A percentile compares a stretch with the other conserved stretches of the same genome.
Evolutionary conservation across 108 stramenopile species (phyloP).

Genomic region (Cyclostephanos tholiformis): DNA sequence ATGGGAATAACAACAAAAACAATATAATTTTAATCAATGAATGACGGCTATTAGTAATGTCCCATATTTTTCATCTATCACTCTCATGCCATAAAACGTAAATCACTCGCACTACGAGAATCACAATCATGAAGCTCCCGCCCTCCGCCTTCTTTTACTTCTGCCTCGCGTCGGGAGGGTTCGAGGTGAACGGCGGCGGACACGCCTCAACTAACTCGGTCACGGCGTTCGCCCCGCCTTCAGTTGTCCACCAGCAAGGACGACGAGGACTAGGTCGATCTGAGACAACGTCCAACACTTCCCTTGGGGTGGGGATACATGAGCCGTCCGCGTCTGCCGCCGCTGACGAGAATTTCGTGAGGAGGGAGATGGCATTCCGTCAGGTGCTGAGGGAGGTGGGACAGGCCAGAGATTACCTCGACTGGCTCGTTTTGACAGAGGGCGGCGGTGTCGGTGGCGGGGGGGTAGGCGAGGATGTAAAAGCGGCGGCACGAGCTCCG

Average conservation of each 20-base stretch:
- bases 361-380: background rate
- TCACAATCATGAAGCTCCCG: conserved; percentile 6
- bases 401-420: conserved; percentile 2
- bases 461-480: background rate
- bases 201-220: background rate
- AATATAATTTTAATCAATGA: no score
- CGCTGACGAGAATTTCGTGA: background rate
- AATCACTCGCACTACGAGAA: no score
- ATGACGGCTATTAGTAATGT: no score
- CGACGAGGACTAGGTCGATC: no score
- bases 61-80: no score
- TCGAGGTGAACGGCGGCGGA: background rate
- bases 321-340: background rate
- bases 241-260: no score
- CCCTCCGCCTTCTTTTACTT: background rate
- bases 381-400: conserved; percentile 6
- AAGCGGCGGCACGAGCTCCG: background rate
- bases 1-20: no score
- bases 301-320: background rate
- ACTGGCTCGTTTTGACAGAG: background rate
- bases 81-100: no score
- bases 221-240: background rate
- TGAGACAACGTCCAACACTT: background rate
- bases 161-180: background rate
- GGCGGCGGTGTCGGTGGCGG: background rate